Base-by-base conservation (phyloP, 192 early-diverging fungal species). In the Dissophora ornata region DNA sequence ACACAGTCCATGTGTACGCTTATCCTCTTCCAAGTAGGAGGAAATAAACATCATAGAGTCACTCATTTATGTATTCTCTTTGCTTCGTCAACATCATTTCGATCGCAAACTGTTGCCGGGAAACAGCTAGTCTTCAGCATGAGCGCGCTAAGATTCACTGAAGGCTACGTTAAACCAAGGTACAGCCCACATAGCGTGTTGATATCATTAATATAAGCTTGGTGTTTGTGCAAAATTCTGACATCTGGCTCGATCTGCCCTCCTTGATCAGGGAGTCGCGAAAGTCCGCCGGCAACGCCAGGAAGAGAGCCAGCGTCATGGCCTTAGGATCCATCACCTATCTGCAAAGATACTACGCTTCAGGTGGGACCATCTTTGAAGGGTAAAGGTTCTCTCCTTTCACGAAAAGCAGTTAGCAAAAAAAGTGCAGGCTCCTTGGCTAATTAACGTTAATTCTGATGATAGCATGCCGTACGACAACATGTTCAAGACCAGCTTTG, bases 271-370 rank as follows among this genome's bases (percentile, higher is more conserved):
- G 62, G 44, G 38, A 63, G 9, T 8, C 33, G 36, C 54, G 70
- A 7, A 29, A 45, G 29, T 24, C 52, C 5, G 40, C 77, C 7
- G 50, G 51, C 32, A 79, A 60, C 48, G 81, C 81, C n/a, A 69
- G 68, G 41, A 82, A 79, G 36, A 38, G 85, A 67, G 81, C 83
- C 2, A 84, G 80, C 9, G 81, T 88, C n/a, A 46, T 80, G 28
- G 84, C 87, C 13, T 38, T 88, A 11, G 85, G 87, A 36, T 82
- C 81, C 45, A 88, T 88, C 38, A 83, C 81, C 22, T 82, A 82
- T 13, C 69, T 88, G 30, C 86, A 88, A 71, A 79, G 82, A 25
- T 86, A 83, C 70, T 85, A 86, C 63, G 85, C 83, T 29, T 85
- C 83, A 32, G 81, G 80, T 42, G 85, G 83, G 15, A 48, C 75